Evolutionary conservation across 2,329 filamentous ascomycete genomes (phyloP).

Genomic region (Zalaria obscura): DNA sequence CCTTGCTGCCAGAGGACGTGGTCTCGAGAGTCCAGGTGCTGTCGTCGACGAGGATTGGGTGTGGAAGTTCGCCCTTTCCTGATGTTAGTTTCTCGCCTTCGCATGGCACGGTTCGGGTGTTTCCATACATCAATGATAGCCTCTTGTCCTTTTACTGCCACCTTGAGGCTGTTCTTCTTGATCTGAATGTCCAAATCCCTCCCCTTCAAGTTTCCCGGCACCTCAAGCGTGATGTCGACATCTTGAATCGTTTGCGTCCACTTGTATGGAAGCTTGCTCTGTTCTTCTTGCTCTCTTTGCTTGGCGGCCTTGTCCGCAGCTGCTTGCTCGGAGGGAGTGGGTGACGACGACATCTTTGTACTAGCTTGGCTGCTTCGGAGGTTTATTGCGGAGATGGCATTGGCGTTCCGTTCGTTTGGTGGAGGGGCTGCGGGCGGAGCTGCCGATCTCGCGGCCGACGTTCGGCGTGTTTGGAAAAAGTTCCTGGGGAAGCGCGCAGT

Average conservation of each 20-base stretch:
- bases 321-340: conserved; percentile 39
- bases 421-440: conserved; percentile 1
- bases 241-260: conserved; percentile 91
- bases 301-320: conserved; percentile 42
- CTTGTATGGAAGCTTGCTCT: conserved; percentile 86
- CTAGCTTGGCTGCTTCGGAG: neutral
- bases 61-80: conserved; percentile 65
- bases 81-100: conserved; percentile 3
- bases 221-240: conserved; percentile 61
- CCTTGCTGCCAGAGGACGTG: conserved; percentile 46
- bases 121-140: conserved; percentile 58
- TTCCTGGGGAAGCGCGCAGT: neutral
- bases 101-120: too few relatives aligned
- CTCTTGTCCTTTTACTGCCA: conserved; percentile 77
- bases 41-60: conserved; percentile 68
- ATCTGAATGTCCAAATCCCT: conserved; percentile 73
- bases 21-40: conserved; percentile 85
- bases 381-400: neutral
- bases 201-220: conserved; percentile 73
- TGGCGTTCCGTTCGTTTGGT: neutral
- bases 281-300: conserved; percentile 71
- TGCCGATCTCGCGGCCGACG: neutral
- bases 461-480: neutral
- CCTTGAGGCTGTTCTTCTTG: conserved; percentile 62
- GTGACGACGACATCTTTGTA: conserved; percentile 21